phyloP scores from a whole-genome alignment of 2,329 filamentous ascomycete species.

The Coniella lustricola region DNA sequence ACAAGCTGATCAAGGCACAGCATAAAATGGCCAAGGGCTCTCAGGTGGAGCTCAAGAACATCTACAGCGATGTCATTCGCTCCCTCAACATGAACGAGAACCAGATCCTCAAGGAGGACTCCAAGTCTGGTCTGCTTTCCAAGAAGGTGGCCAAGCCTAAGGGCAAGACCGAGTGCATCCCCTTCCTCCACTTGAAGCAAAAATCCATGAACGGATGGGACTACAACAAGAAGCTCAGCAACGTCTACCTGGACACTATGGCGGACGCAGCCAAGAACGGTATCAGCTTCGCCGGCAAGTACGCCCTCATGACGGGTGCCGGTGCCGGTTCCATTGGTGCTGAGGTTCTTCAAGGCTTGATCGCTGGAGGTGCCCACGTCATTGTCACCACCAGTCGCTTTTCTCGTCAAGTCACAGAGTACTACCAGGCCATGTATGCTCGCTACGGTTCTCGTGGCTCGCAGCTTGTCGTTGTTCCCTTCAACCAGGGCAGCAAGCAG shows the following conservation, averaged over 20 bases:
- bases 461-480: slow-evolving; percentile 94
- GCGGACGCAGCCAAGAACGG: slow-evolving; percentile 82
- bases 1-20: slow-evolving; percentile 97
- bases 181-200: slow-evolving; percentile 94
- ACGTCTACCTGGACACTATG: slow-evolving; percentile 83
- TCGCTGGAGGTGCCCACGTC: slow-evolving; percentile 94
- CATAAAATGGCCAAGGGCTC: slow-evolving; percentile 96
- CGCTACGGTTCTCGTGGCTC: slow-evolving; percentile 89
- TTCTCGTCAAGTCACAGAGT: slow-evolving; percentile 95
- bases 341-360: slow-evolving; percentile 89
- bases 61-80: slow-evolving; percentile 91
- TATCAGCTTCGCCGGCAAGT: slow-evolving; percentile 89
- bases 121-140: slow-evolving; percentile 46
- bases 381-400: slow-evolving; percentile 94
- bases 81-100: slow-evolving; percentile 96
- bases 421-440: slow-evolving; percentile 98
- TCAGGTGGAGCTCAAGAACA: slow-evolving; percentile 89
- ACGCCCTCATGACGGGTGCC: slow-evolving; percentile 96
- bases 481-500: slow-evolving; percentile 98
- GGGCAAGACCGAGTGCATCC: slow-evolving; percentile 94
- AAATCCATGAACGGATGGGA: slow-evolving; percentile 94
- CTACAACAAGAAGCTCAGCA: slow-evolving; percentile 98
- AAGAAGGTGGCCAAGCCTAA: slow-evolving; percentile 59
- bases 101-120: slow-evolving; percentile 84
- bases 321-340: slow-evolving; percentile 97